Base-by-base conservation (phyloP, 1,139 yeast genomes). In the Taiozyma onychis region DNA sequence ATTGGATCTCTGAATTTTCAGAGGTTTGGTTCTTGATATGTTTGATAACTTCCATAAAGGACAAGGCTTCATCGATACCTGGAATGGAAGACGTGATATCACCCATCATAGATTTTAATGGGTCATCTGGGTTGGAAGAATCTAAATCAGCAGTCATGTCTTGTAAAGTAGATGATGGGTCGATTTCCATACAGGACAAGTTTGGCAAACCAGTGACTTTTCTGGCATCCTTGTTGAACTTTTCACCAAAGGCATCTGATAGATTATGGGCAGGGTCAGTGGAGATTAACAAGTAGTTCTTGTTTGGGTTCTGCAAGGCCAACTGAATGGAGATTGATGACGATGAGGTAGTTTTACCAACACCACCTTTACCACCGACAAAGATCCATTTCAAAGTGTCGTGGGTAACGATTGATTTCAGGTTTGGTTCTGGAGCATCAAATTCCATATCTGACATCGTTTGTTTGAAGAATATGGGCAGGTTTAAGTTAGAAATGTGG, bases 301-400 rank as follows among this genome's bases (percentile, higher is more conserved):
- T 91, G 32, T 80, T 67, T 48, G 95, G 93, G 65, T 88, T 85
- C 51, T 88, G 83, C 53, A 89, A 73, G 3, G 95, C 93, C 65
- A 86, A 74, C 70, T 93, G 98, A 53, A 91, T 88, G 28, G 99
- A 96, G 59, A 93, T 79, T 24, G 98, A 90, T 47, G 97, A 91
- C 1, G 98, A 91, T 3, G 97, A 88, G 44, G 99, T 93, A 58
- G 99, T 93, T 69, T 93, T 93, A 60, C 99, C 99, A 41, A 93
- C 99, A 70, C 99, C 99, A 67, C 99, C 99, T 75, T 93, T 93
- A 62, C 99, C 99, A 55, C 99, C 99, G 43, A 91, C 98, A 65
- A 93, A 93, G 58, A 93, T 87, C 99, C 99, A 93, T 65, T 88
- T 88, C 63, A 93, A 79, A 18, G 93, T 72, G 43, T 72, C 86